Evolutionary conservation across 2,329 filamentous ascomycete genomes (phyloP).

Genomic region (Shiraia bambusicola): DNA sequence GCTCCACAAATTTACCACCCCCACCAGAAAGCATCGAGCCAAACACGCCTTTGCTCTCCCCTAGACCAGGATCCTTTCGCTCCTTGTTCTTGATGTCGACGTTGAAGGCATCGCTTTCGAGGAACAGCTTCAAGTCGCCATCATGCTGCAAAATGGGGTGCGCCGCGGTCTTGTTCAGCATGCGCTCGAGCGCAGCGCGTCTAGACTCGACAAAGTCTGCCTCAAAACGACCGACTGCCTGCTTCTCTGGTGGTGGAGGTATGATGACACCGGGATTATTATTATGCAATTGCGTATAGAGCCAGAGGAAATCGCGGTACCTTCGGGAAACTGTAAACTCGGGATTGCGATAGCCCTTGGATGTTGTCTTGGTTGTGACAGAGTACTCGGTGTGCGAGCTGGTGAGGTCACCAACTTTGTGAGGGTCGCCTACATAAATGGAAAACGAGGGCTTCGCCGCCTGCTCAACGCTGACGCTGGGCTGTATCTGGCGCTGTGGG

Average conservation of each 20-base stretch:
- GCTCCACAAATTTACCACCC: constrained; percentile 86
- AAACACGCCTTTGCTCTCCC: constrained; percentile 91
- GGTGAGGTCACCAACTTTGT: constrained; percentile 95
- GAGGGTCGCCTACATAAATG: constrained; percentile 91
- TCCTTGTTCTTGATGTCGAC: constrained; percentile 98
- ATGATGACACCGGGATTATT: constrained; percentile 96
- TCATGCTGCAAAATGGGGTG: constrained; percentile 93
- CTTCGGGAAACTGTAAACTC: constrained; percentile 92
- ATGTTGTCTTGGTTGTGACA: constrained; percentile 92
- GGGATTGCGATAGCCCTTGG: constrained; percentile 88
- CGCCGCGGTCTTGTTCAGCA: constrained; percentile 92
- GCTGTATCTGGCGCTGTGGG: constrained; percentile 58
- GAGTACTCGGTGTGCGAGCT: constrained; percentile 98
- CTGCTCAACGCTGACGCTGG: constrained; percentile 88
- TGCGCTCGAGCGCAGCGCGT: constrained; percentile 88
- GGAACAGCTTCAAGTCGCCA: constrained; percentile 88
- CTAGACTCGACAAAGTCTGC: constrained; percentile 94
- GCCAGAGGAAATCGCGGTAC: constrained; percentile 96
- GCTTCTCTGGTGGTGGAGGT: constrained; percentile 94
- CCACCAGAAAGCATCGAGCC: constrained; percentile 78
- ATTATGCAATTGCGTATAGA: constrained; percentile 90
- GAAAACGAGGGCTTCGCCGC: constrained; percentile 89
- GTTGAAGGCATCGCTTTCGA: constrained; percentile 95
- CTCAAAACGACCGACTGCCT: constrained; percentile 94
- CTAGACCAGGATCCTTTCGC: constrained; percentile 78